Evolutionary conservation across 345 rosid genomes (phyloP), one percentile per base, ranked within the genome.

Genomic region (Raphanus sativus): DNA sequence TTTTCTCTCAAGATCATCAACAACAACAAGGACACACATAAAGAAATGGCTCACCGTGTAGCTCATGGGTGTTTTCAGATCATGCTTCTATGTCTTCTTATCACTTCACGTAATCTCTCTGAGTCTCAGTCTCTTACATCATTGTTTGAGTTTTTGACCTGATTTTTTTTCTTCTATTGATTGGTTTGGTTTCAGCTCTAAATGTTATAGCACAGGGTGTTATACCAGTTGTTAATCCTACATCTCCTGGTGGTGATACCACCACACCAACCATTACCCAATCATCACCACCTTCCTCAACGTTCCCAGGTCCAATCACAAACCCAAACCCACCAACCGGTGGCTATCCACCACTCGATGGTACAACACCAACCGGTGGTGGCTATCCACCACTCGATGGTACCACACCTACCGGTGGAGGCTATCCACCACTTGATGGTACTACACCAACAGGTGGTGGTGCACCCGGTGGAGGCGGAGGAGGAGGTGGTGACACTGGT

Each of bases 191-290:
- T 80, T 58, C 76, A 75, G 79, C 75, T 55, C 26, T 55, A 74
- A 59, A 69, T 80, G 77, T 75, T 33, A 65, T 71, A 70, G 83
- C 80, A 48, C 83, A 75, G 30, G 80, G 76, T 69, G 73, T 65
- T 70, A 76, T 89, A 82, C 97, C 97, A 32, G 74, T 87, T 33
- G 87, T 90, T 45, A 90, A 92, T 74, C 97, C 95, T 16, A 82
- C 95, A 69, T 71, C 80, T 77, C 97, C 96, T 0, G 83, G 76
- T 34, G 83, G 83, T 34, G 36, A 54, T 56, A 81, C 89, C 52
- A 80, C 90, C 15, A 72, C 85, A 52, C 90, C 89, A 15, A 79
- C 80, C 1, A 83, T 78, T 58, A 81, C 75, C 58, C 93, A 85
- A 48, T 79, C 82, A 40, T 73, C 86, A 54, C 70, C 81, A 2